These are phyloP conservation scores for Trypanosoma caninum DNA, from an alignment of 208 protist species.

Conservation along the genomic window DNA sequence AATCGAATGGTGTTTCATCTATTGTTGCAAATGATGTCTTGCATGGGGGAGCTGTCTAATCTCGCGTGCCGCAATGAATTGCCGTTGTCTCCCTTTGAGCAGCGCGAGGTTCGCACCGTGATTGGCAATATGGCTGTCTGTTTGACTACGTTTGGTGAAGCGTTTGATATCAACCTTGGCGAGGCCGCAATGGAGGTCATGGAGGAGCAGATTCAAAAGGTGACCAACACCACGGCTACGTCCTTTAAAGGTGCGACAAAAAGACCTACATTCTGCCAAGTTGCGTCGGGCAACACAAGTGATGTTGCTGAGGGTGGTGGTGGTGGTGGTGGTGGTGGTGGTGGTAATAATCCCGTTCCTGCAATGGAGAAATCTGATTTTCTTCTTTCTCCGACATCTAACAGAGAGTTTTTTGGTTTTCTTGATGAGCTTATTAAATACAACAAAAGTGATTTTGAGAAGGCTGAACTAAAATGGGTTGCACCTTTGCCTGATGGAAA, in stretches of 20 bases:
- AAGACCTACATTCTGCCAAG: neutral
- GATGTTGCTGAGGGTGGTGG: neutral
- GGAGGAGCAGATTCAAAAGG: slow-evolving; percentile 24
- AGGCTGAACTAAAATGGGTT: slow-evolving; percentile 60
- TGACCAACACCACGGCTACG: slow-evolving; percentile 13
- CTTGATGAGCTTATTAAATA: slow-evolving; percentile 46
- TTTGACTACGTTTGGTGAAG: slow-evolving; percentile 50
- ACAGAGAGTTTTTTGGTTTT: slow-evolving; percentile 54
- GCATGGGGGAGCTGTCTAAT: slow-evolving; percentile 63
- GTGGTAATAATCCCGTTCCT: no score
- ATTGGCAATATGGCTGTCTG: slow-evolving; percentile 61
- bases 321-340: neutral
- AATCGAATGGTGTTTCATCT: slow-evolving; percentile 40
- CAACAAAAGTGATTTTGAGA: slow-evolving; percentile 38
- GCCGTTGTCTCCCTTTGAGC: slow-evolving; percentile 66
- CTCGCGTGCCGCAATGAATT: slow-evolving; percentile 42
- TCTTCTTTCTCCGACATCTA: slow-evolving; percentile 32
- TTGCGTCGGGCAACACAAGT: neutral
- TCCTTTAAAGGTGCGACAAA: slow-evolving; percentile 1
- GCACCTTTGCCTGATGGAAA: slow-evolving; percentile 42
- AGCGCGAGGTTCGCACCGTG: slow-evolving; percentile 47
- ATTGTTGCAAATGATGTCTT: slow-evolving; percentile 74
- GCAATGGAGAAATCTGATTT: slow-evolving; percentile 10
- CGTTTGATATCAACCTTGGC: slow-evolving; percentile 52
- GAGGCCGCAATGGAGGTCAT: slow-evolving; percentile 46